Base-by-base conservation (phyloP, 164 flowering plant genomes). In the Akebia trifoliata region DNA sequence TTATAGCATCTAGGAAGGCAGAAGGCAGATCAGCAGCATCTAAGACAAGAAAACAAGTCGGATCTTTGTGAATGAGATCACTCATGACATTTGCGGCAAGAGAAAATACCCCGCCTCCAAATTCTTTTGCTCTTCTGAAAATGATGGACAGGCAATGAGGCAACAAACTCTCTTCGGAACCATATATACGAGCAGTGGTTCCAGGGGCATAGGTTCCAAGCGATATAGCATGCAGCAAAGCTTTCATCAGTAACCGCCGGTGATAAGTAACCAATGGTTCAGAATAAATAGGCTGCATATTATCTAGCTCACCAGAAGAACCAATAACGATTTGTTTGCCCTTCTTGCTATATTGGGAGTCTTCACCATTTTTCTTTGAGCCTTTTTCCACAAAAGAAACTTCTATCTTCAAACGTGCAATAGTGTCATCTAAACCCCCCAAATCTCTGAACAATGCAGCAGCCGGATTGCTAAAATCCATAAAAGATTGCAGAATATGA, bases 151-250 rank as follows among this genome's bases (percentile, higher is more conserved):
- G 70, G 69, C 94, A 83, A 18, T 81, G 76, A 4, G 96, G 96
- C 65, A 90, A 73, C 74, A 88, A 66, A 65, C 82, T 84, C 78
- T 88, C 95, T 57, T 83, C 90, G 1, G 88, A 73, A 49, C 88
- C 88, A 68, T 75, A 83, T 45, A 80, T 64, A 49, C 86, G 84
- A 54, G 84, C 54, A 56, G 81, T 73, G 45, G 60, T 81, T 42
- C 92, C 98, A 57, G 96, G 87, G 52, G 96, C 96, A 83, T 91
- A 88, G 0, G 95, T 91, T 65, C 86, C 98, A 42, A 88, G 83
- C 11, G 95, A 85, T 66, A 92, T 83, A 37, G 98, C 95, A 66
- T 86, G 88, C 17, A 92, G 68, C 59, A 92, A 75, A 44, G 87
- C 90, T 72, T 88, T 92, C 85, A 92, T 79, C 24, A 92, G 74